Evolutionary conservation across 2,329 filamentous ascomycete genomes (phyloP).

Genomic region (Scedosporium aurantiacum): DNA sequence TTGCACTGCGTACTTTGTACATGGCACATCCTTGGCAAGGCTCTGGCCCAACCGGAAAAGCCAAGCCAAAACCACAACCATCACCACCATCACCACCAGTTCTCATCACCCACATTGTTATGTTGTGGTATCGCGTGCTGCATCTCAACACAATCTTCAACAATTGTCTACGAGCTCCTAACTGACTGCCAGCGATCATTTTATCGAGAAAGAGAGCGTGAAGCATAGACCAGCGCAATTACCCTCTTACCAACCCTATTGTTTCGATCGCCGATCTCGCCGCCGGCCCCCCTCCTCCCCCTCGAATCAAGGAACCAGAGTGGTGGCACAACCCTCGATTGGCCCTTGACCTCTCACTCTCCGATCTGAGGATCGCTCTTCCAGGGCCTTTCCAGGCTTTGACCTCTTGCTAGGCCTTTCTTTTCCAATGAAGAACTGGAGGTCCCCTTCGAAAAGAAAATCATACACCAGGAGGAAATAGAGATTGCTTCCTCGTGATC

Average conservation of each 20-base stretch:
- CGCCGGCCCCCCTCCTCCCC: not conserved
- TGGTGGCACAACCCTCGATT: not conserved
- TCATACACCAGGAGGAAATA: not conserved
- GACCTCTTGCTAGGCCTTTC: not conserved
- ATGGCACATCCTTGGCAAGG: not conserved
- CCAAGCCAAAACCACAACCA: not conserved
- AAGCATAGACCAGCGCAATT: no score
- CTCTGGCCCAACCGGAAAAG: not conserved
- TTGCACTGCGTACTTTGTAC: no score
- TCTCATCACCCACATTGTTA: not conserved
- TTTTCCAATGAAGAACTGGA: not conserved
- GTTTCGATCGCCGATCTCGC: no score
- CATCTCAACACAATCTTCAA: not conserved
- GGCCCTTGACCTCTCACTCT: not conserved
- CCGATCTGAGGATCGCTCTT: not conserved
- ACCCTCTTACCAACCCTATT: no score
- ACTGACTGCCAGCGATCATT: no score
- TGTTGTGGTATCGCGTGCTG: not conserved
- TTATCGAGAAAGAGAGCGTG: no score
- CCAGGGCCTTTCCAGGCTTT: not conserved
- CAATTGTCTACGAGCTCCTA: no score
- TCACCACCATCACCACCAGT: not conserved
- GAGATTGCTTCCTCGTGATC: not conserved
- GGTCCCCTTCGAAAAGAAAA: not conserved
- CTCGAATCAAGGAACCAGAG: not conserved